These are phyloP conservation scores for Podila horticola DNA, from an alignment of 192 early-diverging fungal genomes.

Conservation along the genomic window DNA sequence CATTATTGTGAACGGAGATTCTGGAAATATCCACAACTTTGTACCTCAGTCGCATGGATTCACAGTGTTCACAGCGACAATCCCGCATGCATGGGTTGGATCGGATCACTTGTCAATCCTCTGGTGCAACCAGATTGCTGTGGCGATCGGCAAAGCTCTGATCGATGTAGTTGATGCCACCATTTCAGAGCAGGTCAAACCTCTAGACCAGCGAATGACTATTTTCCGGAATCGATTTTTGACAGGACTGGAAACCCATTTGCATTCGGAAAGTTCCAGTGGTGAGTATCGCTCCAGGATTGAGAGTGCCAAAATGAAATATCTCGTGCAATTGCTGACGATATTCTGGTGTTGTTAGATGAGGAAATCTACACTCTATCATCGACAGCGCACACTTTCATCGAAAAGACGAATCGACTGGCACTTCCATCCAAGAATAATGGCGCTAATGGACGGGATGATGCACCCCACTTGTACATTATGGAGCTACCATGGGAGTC, in stretches of 20 bases:
- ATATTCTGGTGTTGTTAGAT: background rate
- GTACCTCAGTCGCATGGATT: conserved; percentile 76
- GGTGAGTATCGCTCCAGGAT: background rate
- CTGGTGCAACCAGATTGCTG: conserved; percentile 92
- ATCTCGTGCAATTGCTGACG: no score
- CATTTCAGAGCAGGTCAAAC: conserved; percentile 68
- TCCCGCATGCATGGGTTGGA: conserved; percentile 90
- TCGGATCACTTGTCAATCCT: conserved; percentile 89
- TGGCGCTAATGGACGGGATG: conserved; percentile 8
- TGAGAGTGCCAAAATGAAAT: background rate
- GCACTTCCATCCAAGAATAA: conserved; percentile 14
- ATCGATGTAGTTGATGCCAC: conserved; percentile 72
- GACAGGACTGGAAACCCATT: conserved; percentile 59
- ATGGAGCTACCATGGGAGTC: conserved; percentile 46
- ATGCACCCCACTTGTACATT: conserved; percentile 43
- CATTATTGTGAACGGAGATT: conserved; percentile 83
- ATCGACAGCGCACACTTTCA: conserved; percentile 21
- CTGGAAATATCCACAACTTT: conserved; percentile 73
- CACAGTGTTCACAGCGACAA: conserved; percentile 78
- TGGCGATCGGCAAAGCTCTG: conserved; percentile 68
- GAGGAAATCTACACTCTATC: conserved; percentile 14
- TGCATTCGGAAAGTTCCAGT: background rate
- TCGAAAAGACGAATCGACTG: conserved; percentile 5
- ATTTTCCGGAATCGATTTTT: conserved; percentile 70
- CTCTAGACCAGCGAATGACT: conserved; percentile 70